Conservation (phyloP, 2,329 filamentous ascomycete species). For the Magnaporthales sp. region DNA sequence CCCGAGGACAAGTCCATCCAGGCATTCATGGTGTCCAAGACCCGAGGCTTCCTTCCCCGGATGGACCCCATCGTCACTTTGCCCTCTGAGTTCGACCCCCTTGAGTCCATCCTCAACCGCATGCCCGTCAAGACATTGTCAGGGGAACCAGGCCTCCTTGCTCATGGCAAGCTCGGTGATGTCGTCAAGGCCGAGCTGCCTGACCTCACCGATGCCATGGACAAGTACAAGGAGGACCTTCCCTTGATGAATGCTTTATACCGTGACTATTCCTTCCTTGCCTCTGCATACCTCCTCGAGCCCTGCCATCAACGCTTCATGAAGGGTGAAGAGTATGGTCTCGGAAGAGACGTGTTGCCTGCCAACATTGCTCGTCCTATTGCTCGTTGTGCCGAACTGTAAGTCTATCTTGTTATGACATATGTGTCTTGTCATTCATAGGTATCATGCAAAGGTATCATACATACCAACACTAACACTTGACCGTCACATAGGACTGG, state of each 20-base stretch:
- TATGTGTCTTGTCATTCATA: background rate
- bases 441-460: background rate
- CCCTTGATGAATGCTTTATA: slow-evolving; percentile 80
- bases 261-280: slow-evolving; percentile 84
- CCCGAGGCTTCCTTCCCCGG: slow-evolving; percentile 66
- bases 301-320: slow-evolving; percentile 73
- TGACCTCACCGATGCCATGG: slow-evolving; percentile 65
- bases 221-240: slow-evolving; percentile 64
- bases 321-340: slow-evolving; percentile 66
- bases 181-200: slow-evolving; percentile 67
- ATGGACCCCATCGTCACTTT: slow-evolving; percentile 53
- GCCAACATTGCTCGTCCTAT: slow-evolving; percentile 71
- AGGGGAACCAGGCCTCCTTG: slow-evolving; percentile 70
- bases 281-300: slow-evolving; percentile 83
- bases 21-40: slow-evolving; percentile 72
- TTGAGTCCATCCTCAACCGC: slow-evolving; percentile 63
- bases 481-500: slow-evolving; percentile 37
- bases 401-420: slow-evolving; percentile 32
- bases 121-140: slow-evolving; percentile 72
- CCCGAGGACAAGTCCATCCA: slow-evolving; percentile 55
- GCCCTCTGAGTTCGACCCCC: slow-evolving; percentile 62
- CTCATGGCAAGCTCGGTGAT: slow-evolving; percentile 63
- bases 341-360: slow-evolving; percentile 67
- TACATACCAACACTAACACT: background rate
- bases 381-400: slow-evolving; percentile 77